Base-by-base conservation (phyloP, 2,329 filamentous ascomycete genomes). In the Fusarium heterosporum region DNA sequence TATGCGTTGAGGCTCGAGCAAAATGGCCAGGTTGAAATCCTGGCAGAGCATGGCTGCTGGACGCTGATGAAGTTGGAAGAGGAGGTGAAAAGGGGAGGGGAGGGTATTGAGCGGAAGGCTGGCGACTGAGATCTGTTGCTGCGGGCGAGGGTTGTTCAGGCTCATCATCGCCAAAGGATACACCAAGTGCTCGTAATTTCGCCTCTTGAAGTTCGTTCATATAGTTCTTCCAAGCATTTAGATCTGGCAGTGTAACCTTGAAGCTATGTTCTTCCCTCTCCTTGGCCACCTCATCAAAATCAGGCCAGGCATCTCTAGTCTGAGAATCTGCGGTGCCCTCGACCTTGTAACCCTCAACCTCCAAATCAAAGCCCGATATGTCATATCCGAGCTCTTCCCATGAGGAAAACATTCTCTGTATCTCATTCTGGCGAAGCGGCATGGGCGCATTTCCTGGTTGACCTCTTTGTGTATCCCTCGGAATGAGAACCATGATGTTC, bases 161-260 rank as follows among this genome's bases (percentile, higher is more conserved):
- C 50, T 96, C 92, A 8, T 93, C 90, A 47, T 90, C 89, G 34
- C 89, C 92, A 62, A 92, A 85, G 17, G 89, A 93, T 13, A 98
- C 96, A 67, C 96, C 96, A 55, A 99, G 84, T 49, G 95, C 94
- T 63, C 93, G 89, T 51, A 99, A 84, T 80, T 97, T 99, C 62
- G 95, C 93, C 80, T 99, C 96, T 70, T 92, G 89, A 34, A 98
- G 82, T 69, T 91, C 90, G 54, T 91, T 87, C 59, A 94, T 91
- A 77, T 98, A 97, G 26, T 88, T 83, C 73, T 93, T 90, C 86
- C 86, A 89, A 2, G 85, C 84, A 75, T 89, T 88, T 64, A 90
- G 79, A 73, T 93, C 90, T 3, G 92, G 91, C 61, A 96, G 83
- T 25, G 84, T 84, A 34, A 96, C 89, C 53, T 82, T 83, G 73